Conservation (phyloP, 2,329 filamentous ascomycete species). For the Hypoxylon rubiginosum region DNA sequence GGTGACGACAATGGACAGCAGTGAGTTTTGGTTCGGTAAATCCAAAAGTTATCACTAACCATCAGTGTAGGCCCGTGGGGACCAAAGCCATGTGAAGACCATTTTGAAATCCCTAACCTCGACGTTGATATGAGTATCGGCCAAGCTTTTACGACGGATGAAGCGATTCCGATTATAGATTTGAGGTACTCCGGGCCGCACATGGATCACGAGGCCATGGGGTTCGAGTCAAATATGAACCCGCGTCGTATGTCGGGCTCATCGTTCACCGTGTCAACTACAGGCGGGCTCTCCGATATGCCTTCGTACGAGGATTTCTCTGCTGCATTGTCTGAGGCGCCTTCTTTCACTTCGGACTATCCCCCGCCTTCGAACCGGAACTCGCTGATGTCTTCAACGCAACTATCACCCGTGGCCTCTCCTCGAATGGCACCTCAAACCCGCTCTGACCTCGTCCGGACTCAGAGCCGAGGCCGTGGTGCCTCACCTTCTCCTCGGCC, state of each 20-base stretch:
- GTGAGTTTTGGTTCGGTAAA: conserved; percentile 55
- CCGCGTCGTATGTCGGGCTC: conserved; percentile 78
- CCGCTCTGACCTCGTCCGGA: conserved; percentile 72
- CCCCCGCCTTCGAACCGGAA: conserved; percentile 76
- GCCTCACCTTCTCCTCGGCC: conserved; percentile 80
- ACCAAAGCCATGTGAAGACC: conserved; percentile 70
- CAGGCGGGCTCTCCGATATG: conserved; percentile 74
- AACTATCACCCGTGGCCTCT: conserved; percentile 79
- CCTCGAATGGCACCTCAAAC: conserved; percentile 74
- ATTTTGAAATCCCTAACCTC: conserved; percentile 66
- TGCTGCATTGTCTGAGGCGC: conserved; percentile 73
- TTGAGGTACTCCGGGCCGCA: conserved; percentile 64
- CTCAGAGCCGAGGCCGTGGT: conserved; percentile 73
- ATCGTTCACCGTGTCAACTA: conserved; percentile 79
- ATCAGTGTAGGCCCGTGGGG: conserved; percentile 61
- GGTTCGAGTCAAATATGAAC: conserved; percentile 66
- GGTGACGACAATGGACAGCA: conserved; percentile 62
- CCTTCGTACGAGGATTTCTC: conserved; percentile 80
- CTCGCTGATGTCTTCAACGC: conserved; percentile 78
- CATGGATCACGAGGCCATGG: conserved; percentile 65
- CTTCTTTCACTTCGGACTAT: conserved; percentile 76
- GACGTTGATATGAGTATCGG: conserved; percentile 72
- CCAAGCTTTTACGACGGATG: conserved; percentile 73
- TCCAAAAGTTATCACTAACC: conserved; percentile 42
- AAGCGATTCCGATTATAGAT: conserved; percentile 73